Conservation (phyloP, 306 rosid species). For the Pterocarpus santalinus region DNA sequence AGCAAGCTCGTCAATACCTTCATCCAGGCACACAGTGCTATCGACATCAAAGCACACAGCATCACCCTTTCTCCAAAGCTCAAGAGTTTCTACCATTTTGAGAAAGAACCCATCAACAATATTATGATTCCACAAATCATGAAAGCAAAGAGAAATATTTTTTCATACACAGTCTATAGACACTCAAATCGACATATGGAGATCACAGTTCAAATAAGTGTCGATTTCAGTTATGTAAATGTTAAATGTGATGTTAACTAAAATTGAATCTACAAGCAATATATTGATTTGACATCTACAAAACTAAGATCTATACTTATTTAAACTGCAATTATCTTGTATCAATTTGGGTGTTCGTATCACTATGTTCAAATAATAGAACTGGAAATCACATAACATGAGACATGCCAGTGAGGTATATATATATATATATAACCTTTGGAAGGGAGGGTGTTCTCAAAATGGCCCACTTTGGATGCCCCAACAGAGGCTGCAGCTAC, state of each 20-base stretch:
- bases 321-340: too few relatives aligned
- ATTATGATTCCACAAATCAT: constrained; percentile 11
- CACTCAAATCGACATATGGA: too few relatives aligned
- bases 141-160: too few relatives aligned
- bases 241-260: too few relatives aligned
- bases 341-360: too few relatives aligned
- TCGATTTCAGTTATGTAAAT: too few relatives aligned
- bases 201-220: too few relatives aligned
- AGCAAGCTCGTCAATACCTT: constrained; percentile 95
- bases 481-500: constrained; percentile 54
- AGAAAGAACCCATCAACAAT: constrained; percentile 22
- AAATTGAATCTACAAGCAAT: too few relatives aligned
- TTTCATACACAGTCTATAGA: too few relatives aligned
- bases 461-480: constrained; percentile 50
- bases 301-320: too few relatives aligned
- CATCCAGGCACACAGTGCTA: constrained; percentile 82
- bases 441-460: constrained; percentile 62
- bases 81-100: constrained; percentile 57
- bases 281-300: too few relatives aligned
- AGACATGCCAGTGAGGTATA: neutral
- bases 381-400: neutral
- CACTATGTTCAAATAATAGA: too few relatives aligned
- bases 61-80: constrained; percentile 66
- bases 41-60: constrained; percentile 73
- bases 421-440: constrained; percentile 47